Percentiles rank a stretch among this genome's conserved stretches.
Conservation (phyloP, 148 eudicot species). For the Camellia lanceoleosa region DNA sequence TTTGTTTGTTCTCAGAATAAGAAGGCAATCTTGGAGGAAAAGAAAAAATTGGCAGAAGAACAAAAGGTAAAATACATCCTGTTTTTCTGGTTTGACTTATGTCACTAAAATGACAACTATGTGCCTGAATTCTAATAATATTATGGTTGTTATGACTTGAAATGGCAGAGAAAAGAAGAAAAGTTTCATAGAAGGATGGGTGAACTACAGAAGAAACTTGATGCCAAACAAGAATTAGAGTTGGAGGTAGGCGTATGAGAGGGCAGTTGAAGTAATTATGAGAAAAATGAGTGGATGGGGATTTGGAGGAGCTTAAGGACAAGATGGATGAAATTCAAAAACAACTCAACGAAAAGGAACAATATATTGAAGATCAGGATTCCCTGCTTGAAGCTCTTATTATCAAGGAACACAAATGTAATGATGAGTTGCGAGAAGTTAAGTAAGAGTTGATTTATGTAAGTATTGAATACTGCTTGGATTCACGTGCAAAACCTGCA, state of each 20-base stretch:
- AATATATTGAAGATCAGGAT: not conserved
- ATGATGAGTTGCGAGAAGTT: not conserved
- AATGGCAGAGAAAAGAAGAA: not conserved
- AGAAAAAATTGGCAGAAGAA: too few relatives aligned
- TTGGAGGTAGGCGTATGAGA: slow-evolving; percentile 34
- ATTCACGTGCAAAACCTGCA: too few relatives aligned
- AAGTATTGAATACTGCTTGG: not conserved
- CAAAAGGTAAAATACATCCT: too few relatives aligned
- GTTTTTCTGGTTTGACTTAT: too few relatives aligned
- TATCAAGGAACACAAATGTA: not conserved
- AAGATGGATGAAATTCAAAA: slow-evolving; percentile 24
- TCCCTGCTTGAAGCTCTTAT: not conserved
- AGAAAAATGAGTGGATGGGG: slow-evolving; percentile 38
- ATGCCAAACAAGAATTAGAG: slow-evolving; percentile 8
- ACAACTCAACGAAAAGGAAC: slow-evolving; percentile 35
- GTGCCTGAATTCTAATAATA: too few relatives aligned
- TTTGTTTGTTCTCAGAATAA: too few relatives aligned
- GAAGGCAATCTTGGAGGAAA: too few relatives aligned
- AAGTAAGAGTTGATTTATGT: not conserved
- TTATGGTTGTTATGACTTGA: too few relatives aligned
- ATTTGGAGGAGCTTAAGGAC: slow-evolving; percentile 19
- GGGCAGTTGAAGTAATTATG: slow-evolving; percentile 34
- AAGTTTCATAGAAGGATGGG: slow-evolving; percentile 37
- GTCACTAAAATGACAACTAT: too few relatives aligned
- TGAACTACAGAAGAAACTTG: slow-evolving; percentile 30